Base-by-base conservation (phyloP, 1,284 basidiomycete genomes). In the Moesziomyces sp. region DNA sequence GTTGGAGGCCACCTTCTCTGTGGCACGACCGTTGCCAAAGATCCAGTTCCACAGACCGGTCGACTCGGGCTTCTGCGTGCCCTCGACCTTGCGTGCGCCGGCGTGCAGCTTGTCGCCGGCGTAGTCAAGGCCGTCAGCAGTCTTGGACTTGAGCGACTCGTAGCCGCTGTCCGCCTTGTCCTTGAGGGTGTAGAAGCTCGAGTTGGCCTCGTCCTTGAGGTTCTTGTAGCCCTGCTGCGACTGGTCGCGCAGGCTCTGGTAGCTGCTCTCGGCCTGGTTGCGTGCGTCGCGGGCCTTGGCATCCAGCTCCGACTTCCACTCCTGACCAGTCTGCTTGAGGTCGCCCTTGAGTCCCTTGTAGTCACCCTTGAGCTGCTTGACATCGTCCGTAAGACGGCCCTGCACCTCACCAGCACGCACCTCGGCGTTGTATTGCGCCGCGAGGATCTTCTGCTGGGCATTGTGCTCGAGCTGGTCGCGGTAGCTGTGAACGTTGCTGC, bases 371-470 rank as follows among this genome's bases (percentile, higher is more conserved):
- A 66, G 11, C 10, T 52, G 16, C 38, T 14, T 40, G 38, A 18
- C 43, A 23, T 40, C 50, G 23, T 30, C 50, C 16, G 52, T 18
- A 51, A 66, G 23, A 45, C 54, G 46, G 38, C 51, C 55, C 18
- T 52, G 58, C n/a, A 46, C 59, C 45, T 73, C 70, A 19, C 56
- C 65, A 19, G 58, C 60, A 23, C 61, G 65, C 38, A 58, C 58
- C 45, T 74, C 71, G 48, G 71, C 71, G 58, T 74, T 68, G 71
- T 74, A 74, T 49, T 68, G 71, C 13, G 71, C 71, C 23, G 70
- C 70, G 21, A 67, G 64, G 43, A 73, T 67, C 70, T 73, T 73
- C 13, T 73, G 55, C 52, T 73, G 70, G 5, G 70, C 70, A 28
- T 73, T 73, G 56, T 57, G 63, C 64, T 67, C 70, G 49, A 73